Conservation (phyloP, 1,284 basidiomycete genomes). For the Leccinum subfulvum region DNA sequence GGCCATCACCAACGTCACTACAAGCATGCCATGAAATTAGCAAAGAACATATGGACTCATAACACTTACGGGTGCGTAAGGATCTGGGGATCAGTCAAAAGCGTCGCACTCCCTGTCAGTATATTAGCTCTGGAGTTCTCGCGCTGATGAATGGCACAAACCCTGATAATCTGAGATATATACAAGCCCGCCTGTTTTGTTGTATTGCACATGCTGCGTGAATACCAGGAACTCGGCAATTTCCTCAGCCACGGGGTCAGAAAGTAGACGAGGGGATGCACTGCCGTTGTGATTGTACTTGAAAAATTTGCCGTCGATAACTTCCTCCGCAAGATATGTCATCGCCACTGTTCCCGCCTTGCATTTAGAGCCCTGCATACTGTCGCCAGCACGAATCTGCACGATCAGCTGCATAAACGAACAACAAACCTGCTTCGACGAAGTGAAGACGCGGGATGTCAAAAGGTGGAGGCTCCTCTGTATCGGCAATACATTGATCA, state of each 20-base stretch:
- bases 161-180: constrained; percentile 37
- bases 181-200: constrained; percentile 21
- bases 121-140: no score
- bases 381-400: not conserved
- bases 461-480: not conserved
- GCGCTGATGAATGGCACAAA: constrained; percentile 3
- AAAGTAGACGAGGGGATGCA: not conserved
- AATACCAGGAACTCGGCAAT: constrained; percentile 27
- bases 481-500: not conserved
- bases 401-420: not conserved
- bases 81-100: constrained; percentile 13
- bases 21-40: no score
- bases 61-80: constrained; percentile 8
- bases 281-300: not conserved
- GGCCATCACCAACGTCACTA: no score
- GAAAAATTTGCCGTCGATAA: not conserved
- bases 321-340: not conserved
- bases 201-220: constrained; percentile 33
- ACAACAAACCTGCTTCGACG: not conserved
- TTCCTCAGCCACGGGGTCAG: not conserved
- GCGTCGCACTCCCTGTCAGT: not conserved
- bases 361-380: not conserved
- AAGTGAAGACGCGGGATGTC: not conserved
- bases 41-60: constrained; percentile 10
- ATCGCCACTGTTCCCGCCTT: not conserved